Evolutionary conservation across 2,329 filamentous ascomycete genomes (phyloP), one percentile per base, ranked within the genome.

Genomic region (Lachnellula subtilissima): DNA sequence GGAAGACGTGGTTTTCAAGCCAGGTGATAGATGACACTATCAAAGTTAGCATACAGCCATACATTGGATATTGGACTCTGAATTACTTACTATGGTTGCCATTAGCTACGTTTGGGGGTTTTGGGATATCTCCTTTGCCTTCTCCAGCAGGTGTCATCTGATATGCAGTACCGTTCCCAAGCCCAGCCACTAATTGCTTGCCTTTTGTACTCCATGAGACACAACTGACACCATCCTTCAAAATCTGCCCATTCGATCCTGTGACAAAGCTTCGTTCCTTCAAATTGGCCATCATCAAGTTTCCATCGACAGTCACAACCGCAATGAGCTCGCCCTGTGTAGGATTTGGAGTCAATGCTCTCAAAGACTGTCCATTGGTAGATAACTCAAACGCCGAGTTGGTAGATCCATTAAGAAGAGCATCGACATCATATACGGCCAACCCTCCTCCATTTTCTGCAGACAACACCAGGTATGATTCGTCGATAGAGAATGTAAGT

Each of bases 171-270:
- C 94, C 94, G 72, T 97, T 84, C 6, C 79, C 85, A 64, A 94
- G 77, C 15, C 95, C 94, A 63, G 90, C 92, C 46, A 96, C 86
- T 45, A 99, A 77, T 70, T 97, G 93, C 71, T 96, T 99, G 48
- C 94, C 94, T 69, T 87, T 90, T 58, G 84, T 87, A 71, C 94
- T 99, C 94, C 95, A 99, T 54, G 89, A 87, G 5, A 90, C 81
- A 66, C 88, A 94, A 69, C 86, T 91, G 28, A 96, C 92, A 48
- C 88, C 86, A 28, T 81, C 77, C 66, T 86, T 89, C 61, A 96
- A 76, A 0, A 86, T 75, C 61, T 75, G 80, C 36, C 89, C 89
- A 61, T 83, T 84, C 19, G 78, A 65, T 1, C 82, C 82, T 36
- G 76, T 74, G 8, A 80, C 69, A 46, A 91, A 78, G 42, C 75